Evolutionary conservation across 495 filamentous ascomycete genomes (phyloP), one percentile per base, ranked within the genome.

Genomic region (Stereocaulon alpinum): DNA sequence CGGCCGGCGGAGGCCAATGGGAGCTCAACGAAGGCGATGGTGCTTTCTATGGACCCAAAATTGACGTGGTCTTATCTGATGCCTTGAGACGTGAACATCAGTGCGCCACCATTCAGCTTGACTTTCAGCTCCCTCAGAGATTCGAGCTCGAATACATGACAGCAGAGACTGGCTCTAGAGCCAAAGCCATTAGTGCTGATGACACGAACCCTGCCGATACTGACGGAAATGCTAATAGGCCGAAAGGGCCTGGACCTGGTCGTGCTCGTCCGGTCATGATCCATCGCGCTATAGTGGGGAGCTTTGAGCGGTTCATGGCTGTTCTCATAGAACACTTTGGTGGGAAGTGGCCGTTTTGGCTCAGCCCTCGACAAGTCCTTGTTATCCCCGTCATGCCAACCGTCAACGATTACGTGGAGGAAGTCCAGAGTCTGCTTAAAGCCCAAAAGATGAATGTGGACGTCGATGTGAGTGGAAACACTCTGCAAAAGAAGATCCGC

Each of bases 311-410:
- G 47, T 96, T 98, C 75, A 86, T 94, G 60, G 93, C 86, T 56
- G 95, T 98, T 63, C 74, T 96, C 58, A 90, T 79, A 27, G 93
- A 98, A 75, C 93, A 97, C 70, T 98, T 96, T 68, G 93, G 77
- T 43, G 93, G 93, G 63, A 96, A 95, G 74, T 97, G 92, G 92
- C 93, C 93, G 0, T 95, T 96, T 80, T 98, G 93, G 93, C 73
- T 98, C 59, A 91, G 85, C 63, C 93, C 93, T 29, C 84, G 92
- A 20, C 93, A 98, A 74, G 81, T 97, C 50, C 75, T 97, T 61
- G 83, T 97, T 56, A 84, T 97, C 9, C 94, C 93, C 3, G 91
- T 98, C 61, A 91, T 91, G 79, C 86, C 86, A 20, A 80, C 81
- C 37, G 82, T 85, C 61, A 86, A 89, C 65, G 87, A 89, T 62